A percentile compares a stretch with the other conserved stretches of the same genome.
Evolutionary conservation across 2,329 filamentous ascomycete genomes (phyloP).

Genomic region (Phialocephala subalpina): DNA sequence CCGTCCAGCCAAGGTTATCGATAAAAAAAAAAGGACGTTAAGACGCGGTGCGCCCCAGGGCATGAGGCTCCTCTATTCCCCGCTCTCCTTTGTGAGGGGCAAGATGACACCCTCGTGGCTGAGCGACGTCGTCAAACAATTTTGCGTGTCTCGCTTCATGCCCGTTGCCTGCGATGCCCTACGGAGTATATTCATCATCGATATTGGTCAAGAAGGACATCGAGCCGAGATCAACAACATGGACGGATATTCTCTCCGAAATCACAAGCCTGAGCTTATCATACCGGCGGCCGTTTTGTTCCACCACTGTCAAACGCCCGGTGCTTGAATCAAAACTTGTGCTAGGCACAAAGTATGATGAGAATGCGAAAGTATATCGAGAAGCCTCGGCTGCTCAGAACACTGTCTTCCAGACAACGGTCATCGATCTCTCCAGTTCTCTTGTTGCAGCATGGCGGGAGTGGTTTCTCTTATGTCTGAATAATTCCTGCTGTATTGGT

Average conservation of each 20-base stretch:
- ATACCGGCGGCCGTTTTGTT: neutral
- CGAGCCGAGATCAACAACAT: slow-evolving; percentile 10
- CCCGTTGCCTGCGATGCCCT: neutral
- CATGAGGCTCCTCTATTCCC: slow-evolving; percentile 11
- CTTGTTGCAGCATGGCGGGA: neutral
- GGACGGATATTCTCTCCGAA: neutral
- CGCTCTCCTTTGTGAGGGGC: slow-evolving; percentile 6
- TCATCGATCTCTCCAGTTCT: neutral
- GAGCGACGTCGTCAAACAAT: neutral
- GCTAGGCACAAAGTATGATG: neutral
- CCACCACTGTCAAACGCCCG: neutral
- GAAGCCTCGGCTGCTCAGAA: neutral
- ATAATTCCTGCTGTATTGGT: neutral
- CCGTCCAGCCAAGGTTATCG: neutral
- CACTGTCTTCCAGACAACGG: neutral
- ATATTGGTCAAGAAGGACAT: neutral
- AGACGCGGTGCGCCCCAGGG: neutral
- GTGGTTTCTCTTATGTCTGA: neutral
- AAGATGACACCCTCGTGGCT: slow-evolving; percentile 2
- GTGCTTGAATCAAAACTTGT: slow-evolving; percentile 7
- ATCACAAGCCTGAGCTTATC: neutral
- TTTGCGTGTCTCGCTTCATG: slow-evolving; percentile 6
- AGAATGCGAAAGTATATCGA: neutral
- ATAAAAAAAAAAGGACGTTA: neutral
- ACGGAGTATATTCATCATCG: neutral